Base-by-base conservation (phyloP, 805 yeast species). In the Starmerella sirachaensis region DNA sequence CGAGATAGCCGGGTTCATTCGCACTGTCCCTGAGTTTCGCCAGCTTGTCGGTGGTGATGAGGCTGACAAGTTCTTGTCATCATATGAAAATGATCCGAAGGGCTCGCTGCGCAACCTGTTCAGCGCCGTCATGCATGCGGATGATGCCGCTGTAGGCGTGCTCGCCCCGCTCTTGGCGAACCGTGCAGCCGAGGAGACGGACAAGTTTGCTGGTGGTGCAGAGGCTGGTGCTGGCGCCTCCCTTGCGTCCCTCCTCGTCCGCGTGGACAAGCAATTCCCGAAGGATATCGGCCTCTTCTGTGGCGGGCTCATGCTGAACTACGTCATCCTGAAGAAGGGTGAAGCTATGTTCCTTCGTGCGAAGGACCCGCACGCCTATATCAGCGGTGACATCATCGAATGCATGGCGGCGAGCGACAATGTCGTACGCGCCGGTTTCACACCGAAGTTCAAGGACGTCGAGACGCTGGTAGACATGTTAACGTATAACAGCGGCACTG, bases 381-480 rank as follows among this genome's bases (percentile, higher is more conserved):
- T 91, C 45, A 70, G 78, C 38, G 99, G 99, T 49, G 97, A 91
- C 60, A 91, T 91, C 50, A 86, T 91, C 55, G 99, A 91, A 66
- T 91, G 98, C 67, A 91, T 91, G 99, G 98, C 98, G 29, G 96
- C 98, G 7, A 78, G 93, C 28, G 99, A 91, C 60, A 91, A 91
- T 54, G 99, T 91, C 41, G 96, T 91, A 34, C 75, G 99, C 60
- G 94, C 96, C 4, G 99, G 98, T 11, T 91, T 91, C 68, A 91
- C 99, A n/a, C 98, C 99, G 45, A 91, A 91, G 61, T 91, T 88
- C 67, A 91, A 88, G 64, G 99, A 91, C 60, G 97, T 91, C 43
- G 62, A 76, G 42, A 84, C 80, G 53, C 72, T 91, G 56, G 96
- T 91, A 30, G 74, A 71, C 37, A 83, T 83, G 91, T 73, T 91